Conservation (phyloP, 768 basidiomycete species). For the Lenzites betulinus region DNA sequence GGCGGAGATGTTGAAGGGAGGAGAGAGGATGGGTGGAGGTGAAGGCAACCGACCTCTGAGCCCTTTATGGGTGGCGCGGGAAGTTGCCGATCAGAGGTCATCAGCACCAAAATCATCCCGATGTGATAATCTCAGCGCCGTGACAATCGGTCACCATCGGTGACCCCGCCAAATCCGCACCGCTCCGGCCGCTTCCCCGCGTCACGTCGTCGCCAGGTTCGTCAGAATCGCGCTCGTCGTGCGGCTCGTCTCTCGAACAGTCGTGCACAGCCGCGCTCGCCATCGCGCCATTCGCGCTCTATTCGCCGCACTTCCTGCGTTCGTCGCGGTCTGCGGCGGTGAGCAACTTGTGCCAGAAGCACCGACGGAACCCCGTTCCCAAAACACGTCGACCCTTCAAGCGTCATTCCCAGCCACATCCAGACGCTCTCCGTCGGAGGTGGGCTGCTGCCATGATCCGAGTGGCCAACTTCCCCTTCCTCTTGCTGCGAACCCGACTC, state of each 20-base stretch:
- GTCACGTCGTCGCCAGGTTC: slow-evolving; percentile 1
- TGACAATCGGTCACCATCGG: slow-evolving; percentile 32
- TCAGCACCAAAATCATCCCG: slow-evolving; percentile 26
- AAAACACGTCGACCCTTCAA: background rate
- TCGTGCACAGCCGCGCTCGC: background rate
- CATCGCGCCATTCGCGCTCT: background rate
- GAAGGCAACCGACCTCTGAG: slow-evolving; percentile 4
- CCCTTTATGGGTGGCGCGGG: slow-evolving; percentile 24
- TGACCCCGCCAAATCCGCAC: slow-evolving; percentile 15
- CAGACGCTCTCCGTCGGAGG: background rate
- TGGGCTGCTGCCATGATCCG: slow-evolving; percentile 9
- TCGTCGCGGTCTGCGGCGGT: background rate
- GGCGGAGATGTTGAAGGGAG: slow-evolving; percentile 19
- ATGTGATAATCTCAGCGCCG: slow-evolving; percentile 24
- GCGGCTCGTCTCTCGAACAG: background rate
- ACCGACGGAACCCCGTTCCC: too few species aligned
- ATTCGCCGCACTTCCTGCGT: background rate
- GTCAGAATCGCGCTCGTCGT: too few species aligned
- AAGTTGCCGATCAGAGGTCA: slow-evolving; percentile 27
- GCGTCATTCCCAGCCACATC: background rate
- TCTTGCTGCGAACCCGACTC: slow-evolving; percentile 2
- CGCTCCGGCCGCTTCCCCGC: background rate
- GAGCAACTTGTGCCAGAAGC: background rate
- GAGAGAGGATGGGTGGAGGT: slow-evolving; percentile 21
- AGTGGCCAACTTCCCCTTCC: background rate